Conservation (phyloP, 83 land plant genomes). For the Thuja plicata region DNA sequence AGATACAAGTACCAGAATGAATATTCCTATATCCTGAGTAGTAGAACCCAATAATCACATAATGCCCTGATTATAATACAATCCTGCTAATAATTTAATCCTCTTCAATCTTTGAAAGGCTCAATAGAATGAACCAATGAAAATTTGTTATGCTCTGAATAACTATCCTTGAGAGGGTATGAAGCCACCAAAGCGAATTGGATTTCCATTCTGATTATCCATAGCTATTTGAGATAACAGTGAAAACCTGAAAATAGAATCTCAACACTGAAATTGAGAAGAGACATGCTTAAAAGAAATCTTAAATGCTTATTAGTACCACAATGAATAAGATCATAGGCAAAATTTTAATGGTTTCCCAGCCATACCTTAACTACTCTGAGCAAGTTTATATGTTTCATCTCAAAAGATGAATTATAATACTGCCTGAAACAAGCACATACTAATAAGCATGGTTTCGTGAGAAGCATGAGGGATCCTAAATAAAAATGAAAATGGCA, state of each 20-base stretch:
- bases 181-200: neutral
- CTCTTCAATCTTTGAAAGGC: neutral
- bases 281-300: neutral
- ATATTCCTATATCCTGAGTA: neutral
- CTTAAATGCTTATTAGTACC: neutral
- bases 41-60: neutral
- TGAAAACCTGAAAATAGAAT: conserved; percentile 2
- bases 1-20: neutral
- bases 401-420: neutral
- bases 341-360: neutral
- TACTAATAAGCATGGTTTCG: neutral
- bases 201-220: neutral
- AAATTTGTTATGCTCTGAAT: neutral
- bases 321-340: neutral
- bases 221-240: neutral
- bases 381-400: neutral
- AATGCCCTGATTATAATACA: neutral
- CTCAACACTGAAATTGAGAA: neutral
- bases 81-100: neutral
- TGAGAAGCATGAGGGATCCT: neutral
- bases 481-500: neutral
- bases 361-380: conserved; percentile 1
- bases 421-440: neutral
- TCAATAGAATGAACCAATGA: neutral
- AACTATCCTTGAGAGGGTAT: neutral